Conservation (phyloP, 257 asterid species). For the Petunia secreta region DNA sequence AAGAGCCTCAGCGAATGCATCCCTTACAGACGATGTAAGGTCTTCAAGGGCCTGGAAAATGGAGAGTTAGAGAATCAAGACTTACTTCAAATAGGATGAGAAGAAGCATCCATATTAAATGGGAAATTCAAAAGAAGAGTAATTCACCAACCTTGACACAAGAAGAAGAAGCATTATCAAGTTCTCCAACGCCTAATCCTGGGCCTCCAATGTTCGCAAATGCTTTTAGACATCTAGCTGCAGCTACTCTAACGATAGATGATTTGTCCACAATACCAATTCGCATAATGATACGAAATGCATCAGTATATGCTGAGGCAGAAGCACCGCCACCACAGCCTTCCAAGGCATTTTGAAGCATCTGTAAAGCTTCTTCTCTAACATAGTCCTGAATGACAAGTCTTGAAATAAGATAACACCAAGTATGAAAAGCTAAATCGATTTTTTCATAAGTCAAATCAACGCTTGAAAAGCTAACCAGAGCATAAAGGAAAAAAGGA, state of each 20-base stretch:
- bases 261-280: slow-evolving; percentile 87
- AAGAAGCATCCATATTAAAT: slow-evolving; percentile 21
- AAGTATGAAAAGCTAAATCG: slow-evolving; percentile 7
- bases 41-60: slow-evolving; percentile 81
- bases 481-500: background rate
- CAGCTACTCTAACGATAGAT: slow-evolving; percentile 81
- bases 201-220: slow-evolving; percentile 97
- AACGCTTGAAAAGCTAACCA: background rate
- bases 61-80: slow-evolving; percentile 27
- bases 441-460: background rate
- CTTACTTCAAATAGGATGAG: slow-evolving; percentile 23
- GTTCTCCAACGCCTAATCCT: slow-evolving; percentile 83
- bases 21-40: slow-evolving; percentile 81
- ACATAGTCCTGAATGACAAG: slow-evolving; percentile 78
- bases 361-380: slow-evolving; percentile 90
- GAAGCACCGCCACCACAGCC: slow-evolving; percentile 89
- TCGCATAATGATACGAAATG: slow-evolving; percentile 80
- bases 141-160: slow-evolving; percentile 79
- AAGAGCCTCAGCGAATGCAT: slow-evolving; percentile 93
- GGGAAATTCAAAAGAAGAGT: slow-evolving; percentile 11
- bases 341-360: slow-evolving; percentile 98
- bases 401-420: slow-evolving; percentile 32
- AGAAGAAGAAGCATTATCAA: slow-evolving; percentile 73
- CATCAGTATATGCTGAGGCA: slow-evolving; percentile 80
- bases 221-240: slow-evolving; percentile 95